These are phyloP conservation scores for Hura crepitans DNA, from an alignment of 441 rosid species.

Conservation along the genomic window DNA sequence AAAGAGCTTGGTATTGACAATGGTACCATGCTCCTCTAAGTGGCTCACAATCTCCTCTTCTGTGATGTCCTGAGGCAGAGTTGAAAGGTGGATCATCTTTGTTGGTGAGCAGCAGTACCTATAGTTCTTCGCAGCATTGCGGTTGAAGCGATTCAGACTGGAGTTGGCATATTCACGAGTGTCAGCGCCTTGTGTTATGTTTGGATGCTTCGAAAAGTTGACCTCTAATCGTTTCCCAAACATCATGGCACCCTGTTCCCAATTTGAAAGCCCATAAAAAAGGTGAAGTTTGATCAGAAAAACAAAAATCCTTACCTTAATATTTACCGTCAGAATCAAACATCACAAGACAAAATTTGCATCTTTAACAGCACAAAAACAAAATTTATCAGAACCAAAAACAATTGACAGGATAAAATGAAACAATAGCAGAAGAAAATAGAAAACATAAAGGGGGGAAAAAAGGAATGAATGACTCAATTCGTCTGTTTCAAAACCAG, in stretches of 20 bases:
- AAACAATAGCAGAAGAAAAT: too few relatives aligned
- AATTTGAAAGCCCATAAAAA: slow-evolving; percentile 2
- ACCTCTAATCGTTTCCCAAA: slow-evolving; percentile 92
- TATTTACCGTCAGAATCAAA: not conserved
- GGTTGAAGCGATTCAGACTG: slow-evolving; percentile 92
- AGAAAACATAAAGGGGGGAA: not conserved
- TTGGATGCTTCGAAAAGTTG: slow-evolving; percentile 86
- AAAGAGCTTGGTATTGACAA: slow-evolving; percentile 70
- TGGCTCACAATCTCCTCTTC: slow-evolving; percentile 78
- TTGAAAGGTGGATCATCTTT: slow-evolving; percentile 90
- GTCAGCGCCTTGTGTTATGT: slow-evolving; percentile 85
- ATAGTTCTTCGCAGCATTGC: slow-evolving; percentile 94
- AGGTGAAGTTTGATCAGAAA: not conserved
- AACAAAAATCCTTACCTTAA: not conserved
- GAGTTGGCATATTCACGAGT: slow-evolving; percentile 78
- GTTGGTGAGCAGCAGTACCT: slow-evolving; percentile 98
- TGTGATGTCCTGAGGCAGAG: slow-evolving; percentile 76
- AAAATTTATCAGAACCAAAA: too few relatives aligned
- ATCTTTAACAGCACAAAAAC: not conserved
- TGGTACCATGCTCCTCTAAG: slow-evolving; percentile 72
- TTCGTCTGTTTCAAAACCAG: too few relatives aligned
- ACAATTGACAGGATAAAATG: not conserved
- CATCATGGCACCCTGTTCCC: slow-evolving; percentile 72
- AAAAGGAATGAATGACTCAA: too few relatives aligned
- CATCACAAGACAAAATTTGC: not conserved